Conservation (phyloP, 176 grass and related monocot species). For the Otatea glauca region DNA sequence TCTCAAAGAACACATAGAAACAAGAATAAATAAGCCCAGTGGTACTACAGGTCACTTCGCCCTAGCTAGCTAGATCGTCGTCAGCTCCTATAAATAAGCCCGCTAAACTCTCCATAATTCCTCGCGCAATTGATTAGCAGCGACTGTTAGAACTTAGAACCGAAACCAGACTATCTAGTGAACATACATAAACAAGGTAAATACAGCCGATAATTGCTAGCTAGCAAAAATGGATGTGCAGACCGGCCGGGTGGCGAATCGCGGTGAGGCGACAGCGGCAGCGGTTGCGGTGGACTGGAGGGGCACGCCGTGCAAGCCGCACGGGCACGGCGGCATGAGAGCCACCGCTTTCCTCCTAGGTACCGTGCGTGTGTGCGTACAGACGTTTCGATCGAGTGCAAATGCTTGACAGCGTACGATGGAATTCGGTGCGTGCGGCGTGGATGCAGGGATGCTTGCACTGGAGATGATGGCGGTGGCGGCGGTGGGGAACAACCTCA, state of each 20-base stretch:
- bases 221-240: constrained; percentile 44
- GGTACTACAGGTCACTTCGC: too few species aligned
- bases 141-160: neutral
- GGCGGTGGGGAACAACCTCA: constrained; percentile 67
- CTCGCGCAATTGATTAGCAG: neutral
- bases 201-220: neutral
- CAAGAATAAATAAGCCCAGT: too few species aligned
- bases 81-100: neutral
- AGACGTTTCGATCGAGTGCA: neutral
- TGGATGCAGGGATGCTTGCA: constrained; percentile 53
- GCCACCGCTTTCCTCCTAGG: constrained; percentile 65
- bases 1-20: too few species aligned
- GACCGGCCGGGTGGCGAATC: neutral
- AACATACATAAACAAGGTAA: too few species aligned
- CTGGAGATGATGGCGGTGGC: constrained; percentile 64
- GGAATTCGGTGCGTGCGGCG: neutral
- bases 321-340: constrained; percentile 65
- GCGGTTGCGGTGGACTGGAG: constrained; percentile 56
- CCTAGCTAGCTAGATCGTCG: too few species aligned
- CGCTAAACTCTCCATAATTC: neutral
- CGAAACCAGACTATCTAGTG: neutral
- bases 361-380: neutral
- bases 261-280: constrained; percentile 12
- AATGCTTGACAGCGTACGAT: neutral
- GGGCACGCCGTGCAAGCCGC: constrained; percentile 50